These are phyloP conservation scores for Tetrapyrgos nigripes DNA, from an alignment of 1,284 basidiomycete genomes.

Conservation along the genomic window DNA sequence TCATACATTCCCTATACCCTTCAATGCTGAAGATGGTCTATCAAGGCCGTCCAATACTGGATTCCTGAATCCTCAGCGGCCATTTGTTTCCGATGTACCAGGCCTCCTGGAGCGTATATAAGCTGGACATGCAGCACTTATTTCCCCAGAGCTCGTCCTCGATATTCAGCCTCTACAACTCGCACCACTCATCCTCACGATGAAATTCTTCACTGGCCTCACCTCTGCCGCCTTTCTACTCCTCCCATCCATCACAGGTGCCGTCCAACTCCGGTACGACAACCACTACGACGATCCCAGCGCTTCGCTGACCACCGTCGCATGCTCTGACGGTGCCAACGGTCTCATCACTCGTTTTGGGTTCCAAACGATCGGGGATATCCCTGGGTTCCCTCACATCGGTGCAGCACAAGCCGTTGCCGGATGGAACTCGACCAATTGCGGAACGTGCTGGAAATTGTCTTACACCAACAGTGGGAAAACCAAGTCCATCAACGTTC, in stretches of 20 bases:
- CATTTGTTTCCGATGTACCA: no score
- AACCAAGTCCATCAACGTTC: constrained; percentile 42
- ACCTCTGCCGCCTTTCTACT: neutral
- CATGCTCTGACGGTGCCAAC: constrained; percentile 58
- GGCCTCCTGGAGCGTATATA: no score
- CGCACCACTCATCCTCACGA: no score
- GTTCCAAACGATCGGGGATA: constrained; percentile 46
- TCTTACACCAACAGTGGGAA: constrained; percentile 22
- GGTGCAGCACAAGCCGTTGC: constrained; percentile 47
- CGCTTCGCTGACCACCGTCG: constrained; percentile 43
- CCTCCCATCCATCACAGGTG: neutral
- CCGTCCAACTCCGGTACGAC: neutral
- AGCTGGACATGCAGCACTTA: no score
- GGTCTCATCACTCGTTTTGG: constrained; percentile 48
- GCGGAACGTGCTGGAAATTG: constrained; percentile 55
- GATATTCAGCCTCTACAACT: no score
- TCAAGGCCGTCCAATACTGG: no score
- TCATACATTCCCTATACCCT: no score
- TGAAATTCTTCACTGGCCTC: neutral
- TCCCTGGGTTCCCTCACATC: constrained; percentile 51
- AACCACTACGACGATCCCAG: neutral
- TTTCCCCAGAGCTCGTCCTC: no score
- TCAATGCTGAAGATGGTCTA: no score
- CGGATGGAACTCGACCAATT: constrained; percentile 51
- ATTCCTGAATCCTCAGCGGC: no score